Evolutionary conservation across 176 grass and related monocot species (phyloP).

Genomic region (Eleusine indica): DNA sequence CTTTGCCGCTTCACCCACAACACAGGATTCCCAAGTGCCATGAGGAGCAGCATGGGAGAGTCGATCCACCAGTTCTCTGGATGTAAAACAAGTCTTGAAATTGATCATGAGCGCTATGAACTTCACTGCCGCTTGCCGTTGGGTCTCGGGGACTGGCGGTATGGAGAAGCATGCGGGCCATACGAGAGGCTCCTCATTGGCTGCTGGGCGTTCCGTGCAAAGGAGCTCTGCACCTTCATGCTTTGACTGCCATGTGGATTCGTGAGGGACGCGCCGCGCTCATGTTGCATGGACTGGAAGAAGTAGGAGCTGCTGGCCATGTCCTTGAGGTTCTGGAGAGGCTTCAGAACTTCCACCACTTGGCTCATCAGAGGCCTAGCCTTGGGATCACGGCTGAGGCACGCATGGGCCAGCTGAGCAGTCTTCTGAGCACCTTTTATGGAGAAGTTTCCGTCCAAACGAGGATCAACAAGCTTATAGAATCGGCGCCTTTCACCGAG

Average conservation of each 20-base stretch:
- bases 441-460: constrained; percentile 74
- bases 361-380: constrained; percentile 87
- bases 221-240: constrained; percentile 68
- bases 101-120: constrained; percentile 6
- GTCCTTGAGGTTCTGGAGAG: constrained; percentile 88
- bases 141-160: constrained; percentile 75
- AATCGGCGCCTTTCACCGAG: constrained; percentile 72
- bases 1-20: not conserved
- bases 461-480: constrained; percentile 77
- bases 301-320: constrained; percentile 76
- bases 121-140: constrained; percentile 54
- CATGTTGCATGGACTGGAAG: constrained; percentile 92
- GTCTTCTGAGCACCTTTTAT: constrained; percentile 77
- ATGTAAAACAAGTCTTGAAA: not conserved
- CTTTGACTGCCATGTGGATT: constrained; percentile 55
- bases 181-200: constrained; percentile 85
- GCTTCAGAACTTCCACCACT: constrained; percentile 92
- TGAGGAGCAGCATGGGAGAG: not conserved
- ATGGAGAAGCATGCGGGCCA: constrained; percentile 78
- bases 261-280: constrained; percentile 53
- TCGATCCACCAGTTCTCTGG: not conserved
- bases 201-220: constrained; percentile 65
- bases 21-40: not conserved
- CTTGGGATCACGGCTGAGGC: constrained; percentile 77
- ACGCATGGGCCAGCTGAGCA: constrained; percentile 65